These are phyloP conservation scores for Aspergillus sclerotioniger DNA, from an alignment of 495 filamentous ascomycete species.

Conservation along the genomic window DNA sequence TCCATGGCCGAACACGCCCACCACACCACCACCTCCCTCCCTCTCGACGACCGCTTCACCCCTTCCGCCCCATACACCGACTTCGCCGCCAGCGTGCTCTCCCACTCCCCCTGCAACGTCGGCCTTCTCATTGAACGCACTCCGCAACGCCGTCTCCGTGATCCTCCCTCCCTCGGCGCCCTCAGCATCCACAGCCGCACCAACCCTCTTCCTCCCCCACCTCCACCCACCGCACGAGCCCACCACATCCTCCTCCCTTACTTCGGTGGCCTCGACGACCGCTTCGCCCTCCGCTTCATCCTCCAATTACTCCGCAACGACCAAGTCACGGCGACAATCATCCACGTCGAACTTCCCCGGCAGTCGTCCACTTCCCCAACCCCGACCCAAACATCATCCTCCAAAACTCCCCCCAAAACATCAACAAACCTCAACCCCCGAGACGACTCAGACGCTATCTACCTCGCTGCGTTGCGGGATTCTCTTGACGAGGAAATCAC, in stretches of 20 bases:
- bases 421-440: neutral
- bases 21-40: constrained; percentile 29
- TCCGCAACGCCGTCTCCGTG: constrained; percentile 29
- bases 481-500: constrained; percentile 57
- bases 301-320: constrained; percentile 76
- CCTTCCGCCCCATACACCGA: constrained; percentile 53
- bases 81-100: constrained; percentile 53
- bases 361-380: constrained; percentile 2
- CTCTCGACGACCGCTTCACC: constrained; percentile 29
- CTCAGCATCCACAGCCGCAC: constrained; percentile 54
- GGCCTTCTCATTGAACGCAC: constrained; percentile 16
- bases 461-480: constrained; percentile 62
- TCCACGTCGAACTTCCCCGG: constrained; percentile 26
- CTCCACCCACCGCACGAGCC: constrained; percentile 49
- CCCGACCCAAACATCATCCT: neutral
- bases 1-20: constrained; percentile 57
- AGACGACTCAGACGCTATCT: constrained; percentile 47
- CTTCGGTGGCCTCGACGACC: constrained; percentile 83
- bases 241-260: constrained; percentile 89
- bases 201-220: constrained; percentile 39
- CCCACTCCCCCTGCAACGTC: constrained; percentile 39
- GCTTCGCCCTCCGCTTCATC: constrained; percentile 73
- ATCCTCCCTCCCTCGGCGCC: constrained; percentile 42
- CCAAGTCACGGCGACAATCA: constrained; percentile 54
- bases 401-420: constrained; percentile 3